phyloP scores from a whole-genome alignment of 129 eudicot genomes.

The Oenanthe sinensis region DNA sequence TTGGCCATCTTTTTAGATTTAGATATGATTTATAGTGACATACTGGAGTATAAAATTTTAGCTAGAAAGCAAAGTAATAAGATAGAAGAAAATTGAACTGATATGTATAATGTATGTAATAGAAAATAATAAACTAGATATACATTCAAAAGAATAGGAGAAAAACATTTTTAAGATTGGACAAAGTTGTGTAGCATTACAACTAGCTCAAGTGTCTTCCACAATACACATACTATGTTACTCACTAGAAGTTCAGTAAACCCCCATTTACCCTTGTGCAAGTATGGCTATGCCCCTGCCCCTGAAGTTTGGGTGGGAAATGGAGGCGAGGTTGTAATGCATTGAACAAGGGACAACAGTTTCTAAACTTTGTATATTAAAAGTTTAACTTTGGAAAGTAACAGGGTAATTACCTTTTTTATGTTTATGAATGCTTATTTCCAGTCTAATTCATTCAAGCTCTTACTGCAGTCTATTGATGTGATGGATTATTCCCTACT shows the following conservation, averaged over 20 bases:
- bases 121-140: background rate
- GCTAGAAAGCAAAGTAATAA: background rate
- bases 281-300: background rate
- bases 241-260: background rate
- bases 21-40: too few relatives aligned
- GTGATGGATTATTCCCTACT: constrained; percentile 61
- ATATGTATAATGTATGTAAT: background rate
- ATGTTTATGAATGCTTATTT: background rate
- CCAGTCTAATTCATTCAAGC: background rate
- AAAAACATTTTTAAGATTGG: background rate
- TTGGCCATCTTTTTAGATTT: background rate
- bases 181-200: background rate
- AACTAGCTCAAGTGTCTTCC: background rate
- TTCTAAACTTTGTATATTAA: too few relatives aligned
- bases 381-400: too few relatives aligned
- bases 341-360: background rate
- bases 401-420: background rate
- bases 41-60: background rate
- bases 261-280: background rate
- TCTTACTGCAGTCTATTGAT: constrained; percentile 34
- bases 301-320: background rate
- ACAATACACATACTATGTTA: background rate
- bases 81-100: background rate
- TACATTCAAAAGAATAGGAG: background rate
- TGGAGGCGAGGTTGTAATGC: background rate